A percentile compares a stretch with the other conserved stretches of the same genome.
Conservation (phyloP, 129 eudicot species). For the Tagetes patula region DNA sequence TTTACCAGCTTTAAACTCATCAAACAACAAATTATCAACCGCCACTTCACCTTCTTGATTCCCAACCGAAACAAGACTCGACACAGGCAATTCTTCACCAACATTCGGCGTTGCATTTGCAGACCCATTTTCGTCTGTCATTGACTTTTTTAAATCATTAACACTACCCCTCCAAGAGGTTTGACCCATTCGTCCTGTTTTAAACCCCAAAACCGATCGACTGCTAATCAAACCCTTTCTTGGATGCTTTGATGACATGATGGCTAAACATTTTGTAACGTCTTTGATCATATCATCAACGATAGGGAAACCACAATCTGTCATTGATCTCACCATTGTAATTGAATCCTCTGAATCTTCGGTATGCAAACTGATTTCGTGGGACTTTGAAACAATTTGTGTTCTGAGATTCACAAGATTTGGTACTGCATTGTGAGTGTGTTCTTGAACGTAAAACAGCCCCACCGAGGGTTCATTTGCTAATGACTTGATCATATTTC, state of each 20-base stretch:
- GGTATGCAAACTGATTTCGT: slow-evolving; percentile 60
- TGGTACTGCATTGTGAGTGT: slow-evolving; percentile 68
- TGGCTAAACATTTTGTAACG: slow-evolving; percentile 55
- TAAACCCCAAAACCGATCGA: slow-evolving; percentile 41
- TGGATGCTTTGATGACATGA: slow-evolving; percentile 64
- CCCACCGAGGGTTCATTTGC: slow-evolving; percentile 98
- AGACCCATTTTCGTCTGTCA: background rate
- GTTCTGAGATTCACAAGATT: slow-evolving; percentile 59
- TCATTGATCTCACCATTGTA: slow-evolving; percentile 76
- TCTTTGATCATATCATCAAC: slow-evolving; percentile 74
- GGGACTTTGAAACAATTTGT: slow-evolving; percentile 50
- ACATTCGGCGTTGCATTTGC: slow-evolving; percentile 17
- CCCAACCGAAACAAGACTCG: slow-evolving; percentile 39
- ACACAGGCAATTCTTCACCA: slow-evolving; percentile 38
- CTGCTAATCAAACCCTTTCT: slow-evolving; percentile 56
- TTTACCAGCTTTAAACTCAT: slow-evolving; percentile 61
- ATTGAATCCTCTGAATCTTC: slow-evolving; percentile 92
- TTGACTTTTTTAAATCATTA: slow-evolving; percentile 35
- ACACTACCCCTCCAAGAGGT: slow-evolving; percentile 51
- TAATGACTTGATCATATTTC: slow-evolving; percentile 68
- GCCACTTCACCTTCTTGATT: slow-evolving; percentile 31
- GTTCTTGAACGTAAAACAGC: slow-evolving; percentile 86
- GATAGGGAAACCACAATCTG: slow-evolving; percentile 70
- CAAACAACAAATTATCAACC: slow-evolving; percentile 41
- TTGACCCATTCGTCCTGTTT: slow-evolving; percentile 50